Evolutionary conservation across 1,139 yeast genomes (phyloP).

Genomic region (Protomyces lactucae-debilis): DNA sequence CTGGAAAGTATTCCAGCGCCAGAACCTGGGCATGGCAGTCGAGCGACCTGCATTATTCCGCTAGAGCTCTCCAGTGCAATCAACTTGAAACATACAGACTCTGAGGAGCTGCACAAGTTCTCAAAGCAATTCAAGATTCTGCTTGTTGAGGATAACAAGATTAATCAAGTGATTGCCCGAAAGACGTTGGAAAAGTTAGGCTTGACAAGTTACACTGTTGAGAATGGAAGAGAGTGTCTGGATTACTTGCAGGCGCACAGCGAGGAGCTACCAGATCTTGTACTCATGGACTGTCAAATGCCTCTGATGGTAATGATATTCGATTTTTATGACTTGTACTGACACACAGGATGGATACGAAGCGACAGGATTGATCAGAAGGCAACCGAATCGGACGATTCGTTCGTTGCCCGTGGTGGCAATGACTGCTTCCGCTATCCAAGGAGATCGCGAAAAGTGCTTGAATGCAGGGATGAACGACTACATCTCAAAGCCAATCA

Average conservation of each 20-base stretch:
- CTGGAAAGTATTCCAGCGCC: constrained; percentile 22
- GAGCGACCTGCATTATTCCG: constrained; percentile 22
- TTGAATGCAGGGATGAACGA: constrained; percentile 54
- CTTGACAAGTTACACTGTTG: constrained; percentile 52
- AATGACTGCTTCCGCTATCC: constrained; percentile 57
- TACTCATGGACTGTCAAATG: constrained; percentile 56
- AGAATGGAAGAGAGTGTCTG: constrained; percentile 33
- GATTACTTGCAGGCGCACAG: constrained; percentile 20
- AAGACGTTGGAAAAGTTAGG: constrained; percentile 53
- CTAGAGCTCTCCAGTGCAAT: constrained; percentile 7
- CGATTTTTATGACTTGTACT: constrained; percentile 32
- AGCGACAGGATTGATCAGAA: constrained; percentile 39
- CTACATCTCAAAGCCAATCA: constrained; percentile 50
- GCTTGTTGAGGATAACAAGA: constrained; percentile 52
- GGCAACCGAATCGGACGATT: constrained; percentile 18
- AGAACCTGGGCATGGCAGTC: constrained; percentile 16
- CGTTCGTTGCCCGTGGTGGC: constrained; percentile 45
- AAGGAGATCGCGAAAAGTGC: constrained; percentile 51
- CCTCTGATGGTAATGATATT: constrained; percentile 45
- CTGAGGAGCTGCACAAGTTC: not conserved
- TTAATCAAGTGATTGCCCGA: constrained; percentile 50
- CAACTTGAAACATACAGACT: not conserved
- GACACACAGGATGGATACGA: constrained; percentile 41
- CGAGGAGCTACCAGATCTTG: constrained; percentile 46
- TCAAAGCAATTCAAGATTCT: constrained; percentile 31